Evolutionary conservation across 805 yeast species (phyloP).

Genomic region (Kodamaea nitidulidarum): DNA sequence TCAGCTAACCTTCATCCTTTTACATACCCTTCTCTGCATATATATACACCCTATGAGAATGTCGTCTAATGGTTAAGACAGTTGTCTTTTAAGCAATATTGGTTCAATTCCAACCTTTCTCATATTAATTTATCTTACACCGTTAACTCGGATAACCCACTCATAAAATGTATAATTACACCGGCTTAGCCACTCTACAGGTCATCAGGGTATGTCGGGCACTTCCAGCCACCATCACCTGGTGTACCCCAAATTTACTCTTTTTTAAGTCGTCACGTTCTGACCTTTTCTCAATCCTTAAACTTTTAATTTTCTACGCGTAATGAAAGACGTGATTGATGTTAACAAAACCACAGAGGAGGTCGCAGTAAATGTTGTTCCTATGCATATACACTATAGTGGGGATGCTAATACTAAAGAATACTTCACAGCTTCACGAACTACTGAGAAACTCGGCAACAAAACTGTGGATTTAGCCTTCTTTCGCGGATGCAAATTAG

Average conservation of each 20-base stretch:
- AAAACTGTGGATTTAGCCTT: constrained; percentile 19
- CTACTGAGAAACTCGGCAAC: constrained; percentile 13
- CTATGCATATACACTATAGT: constrained; percentile 14
- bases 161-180: no score
- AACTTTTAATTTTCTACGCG: background rate
- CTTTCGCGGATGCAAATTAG: constrained; percentile 34
- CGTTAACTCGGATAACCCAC: no score
- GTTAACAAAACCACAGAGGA: constrained; percentile 7
- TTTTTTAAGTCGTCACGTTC: background rate
- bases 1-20: no score
- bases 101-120: no score
- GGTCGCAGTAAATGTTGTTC: constrained; percentile 12
- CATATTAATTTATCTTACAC: no score
- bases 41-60: no score
- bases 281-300: background rate
- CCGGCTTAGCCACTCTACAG: no score
- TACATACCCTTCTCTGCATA: no score
- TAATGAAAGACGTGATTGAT: constrained; percentile 9
- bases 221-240: no score
- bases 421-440: constrained; percentile 29
- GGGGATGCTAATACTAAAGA: constrained; percentile 32
- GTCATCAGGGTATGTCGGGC: no score
- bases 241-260: background rate
- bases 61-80: no score
- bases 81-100: no score